Evolutionary conservation across 73 alveolate species (phyloP).

Genomic region (Stentor coeruleus): DNA sequence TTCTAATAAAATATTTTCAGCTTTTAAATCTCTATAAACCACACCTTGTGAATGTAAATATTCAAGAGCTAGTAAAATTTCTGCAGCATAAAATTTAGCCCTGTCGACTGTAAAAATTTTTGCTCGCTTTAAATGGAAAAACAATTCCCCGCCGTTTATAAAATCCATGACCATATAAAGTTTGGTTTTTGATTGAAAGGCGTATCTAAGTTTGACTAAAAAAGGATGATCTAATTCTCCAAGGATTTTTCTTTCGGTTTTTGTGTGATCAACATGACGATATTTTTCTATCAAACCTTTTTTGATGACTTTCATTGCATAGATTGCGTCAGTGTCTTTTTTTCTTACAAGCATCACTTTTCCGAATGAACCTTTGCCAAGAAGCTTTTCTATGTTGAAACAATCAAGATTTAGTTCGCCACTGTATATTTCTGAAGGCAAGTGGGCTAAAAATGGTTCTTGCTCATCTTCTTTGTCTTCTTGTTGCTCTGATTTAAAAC

Average conservation of each 20-base stretch:
- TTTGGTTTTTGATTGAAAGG: conserved; percentile 70
- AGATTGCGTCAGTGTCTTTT: conserved; percentile 65
- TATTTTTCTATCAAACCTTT: conserved; percentile 53
- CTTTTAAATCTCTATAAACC: conserved; percentile 77
- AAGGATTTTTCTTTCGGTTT: conserved; percentile 71
- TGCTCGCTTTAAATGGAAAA: conserved; percentile 62
- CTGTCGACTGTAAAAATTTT: conserved; percentile 62
- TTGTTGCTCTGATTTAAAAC: no score
- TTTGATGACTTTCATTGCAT: conserved; percentile 88
- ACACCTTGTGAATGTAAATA: conserved; percentile 64
- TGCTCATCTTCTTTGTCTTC: no score
- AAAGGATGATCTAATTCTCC: conserved; percentile 72
- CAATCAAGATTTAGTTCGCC: conserved; percentile 66
- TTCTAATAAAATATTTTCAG: conserved; percentile 79
- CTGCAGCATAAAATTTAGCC: conserved; percentile 72
- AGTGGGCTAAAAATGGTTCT: no score
- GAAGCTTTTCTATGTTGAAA: conserved; percentile 60
- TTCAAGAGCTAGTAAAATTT: conserved; percentile 67
- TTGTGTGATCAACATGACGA: conserved; percentile 68
- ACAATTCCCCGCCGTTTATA: conserved; percentile 81
- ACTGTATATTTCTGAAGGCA: no score
- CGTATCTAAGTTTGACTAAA: conserved; percentile 66
- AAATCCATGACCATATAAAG: conserved; percentile 85
- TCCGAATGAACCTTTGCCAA: conserved; percentile 94
- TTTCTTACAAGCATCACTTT: conserved; percentile 80